Conservation (phyloP, 768 basidiomycete genomes). For the Suillus clintonianus region DNA sequence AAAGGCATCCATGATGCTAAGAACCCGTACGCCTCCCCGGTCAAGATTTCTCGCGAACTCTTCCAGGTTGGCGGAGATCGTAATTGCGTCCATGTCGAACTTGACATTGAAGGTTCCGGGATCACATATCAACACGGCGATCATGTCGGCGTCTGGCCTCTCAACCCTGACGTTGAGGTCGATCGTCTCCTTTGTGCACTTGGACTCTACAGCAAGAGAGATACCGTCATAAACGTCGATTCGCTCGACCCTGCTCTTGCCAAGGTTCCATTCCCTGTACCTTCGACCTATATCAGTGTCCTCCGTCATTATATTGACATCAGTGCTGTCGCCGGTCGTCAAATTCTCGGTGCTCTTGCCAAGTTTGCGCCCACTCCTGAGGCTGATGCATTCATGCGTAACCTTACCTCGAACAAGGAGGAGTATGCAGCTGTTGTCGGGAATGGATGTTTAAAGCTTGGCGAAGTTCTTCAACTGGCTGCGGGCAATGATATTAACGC, state of each 20-base stretch:
- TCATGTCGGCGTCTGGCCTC: slow-evolving; percentile 96
- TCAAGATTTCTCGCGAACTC: slow-evolving; percentile 76
- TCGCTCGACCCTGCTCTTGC: slow-evolving; percentile 98
- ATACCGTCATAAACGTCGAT: slow-evolving; percentile 87
- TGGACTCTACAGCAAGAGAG: slow-evolving; percentile 79
- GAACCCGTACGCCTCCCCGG: slow-evolving; percentile 92
- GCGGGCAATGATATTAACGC: slow-evolving; percentile 72
- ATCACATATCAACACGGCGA: slow-evolving; percentile 99
- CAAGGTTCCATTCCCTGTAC: slow-evolving; percentile 98
- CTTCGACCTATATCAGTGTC: slow-evolving; percentile 91
- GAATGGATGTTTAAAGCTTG: slow-evolving; percentile 86
- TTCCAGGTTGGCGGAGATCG: slow-evolving; percentile 74
- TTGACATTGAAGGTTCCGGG: slow-evolving; percentile 91
- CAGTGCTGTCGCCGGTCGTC: slow-evolving; percentile 91
- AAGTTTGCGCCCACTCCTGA: slow-evolving; percentile 85
- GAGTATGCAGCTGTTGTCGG: slow-evolving; percentile 76
- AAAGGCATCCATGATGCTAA: slow-evolving; percentile 98
- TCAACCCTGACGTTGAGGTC: slow-evolving; percentile 91
- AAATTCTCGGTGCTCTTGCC: slow-evolving; percentile 83
- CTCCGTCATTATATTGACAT: slow-evolving; percentile 98
- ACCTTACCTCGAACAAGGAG: slow-evolving; percentile 85
- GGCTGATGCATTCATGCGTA: slow-evolving; percentile 72
- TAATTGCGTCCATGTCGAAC: slow-evolving; percentile 94
- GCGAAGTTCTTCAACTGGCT: slow-evolving; percentile 89
- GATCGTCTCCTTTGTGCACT: slow-evolving; percentile 85